Conservation (phyloP, 1,284 basidiomycete genomes). For the Acaromyces ingoldii region DNA sequence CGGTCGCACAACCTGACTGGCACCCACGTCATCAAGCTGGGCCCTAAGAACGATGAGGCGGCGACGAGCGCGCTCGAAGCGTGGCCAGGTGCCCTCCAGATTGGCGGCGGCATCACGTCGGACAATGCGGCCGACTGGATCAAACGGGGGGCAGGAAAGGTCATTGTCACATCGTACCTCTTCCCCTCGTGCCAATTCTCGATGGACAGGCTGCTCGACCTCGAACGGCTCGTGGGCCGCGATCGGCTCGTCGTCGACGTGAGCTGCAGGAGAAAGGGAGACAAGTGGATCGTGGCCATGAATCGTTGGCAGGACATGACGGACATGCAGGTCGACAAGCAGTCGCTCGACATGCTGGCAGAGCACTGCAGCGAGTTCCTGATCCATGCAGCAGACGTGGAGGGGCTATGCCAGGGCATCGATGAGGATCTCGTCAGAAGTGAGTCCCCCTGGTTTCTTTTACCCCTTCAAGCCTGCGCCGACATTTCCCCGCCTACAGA, state of each 20-base stretch:
- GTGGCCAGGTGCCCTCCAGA: constrained; percentile 79
- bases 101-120: constrained; percentile 86
- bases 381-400: constrained; percentile 95
- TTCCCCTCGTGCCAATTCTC: constrained; percentile 80
- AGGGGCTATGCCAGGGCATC: constrained; percentile 93
- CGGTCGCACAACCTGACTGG: constrained; percentile 66
- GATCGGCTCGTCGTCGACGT: constrained; percentile 91
- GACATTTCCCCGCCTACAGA: constrained; percentile 55
- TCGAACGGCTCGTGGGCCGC: constrained; percentile 70
- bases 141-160: constrained; percentile 84
- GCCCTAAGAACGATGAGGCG: constrained; percentile 76
- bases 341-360: constrained; percentile 13
- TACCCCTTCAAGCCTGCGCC: neutral
- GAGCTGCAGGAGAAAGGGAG: constrained; percentile 75
- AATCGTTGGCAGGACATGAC: constrained; percentile 98
- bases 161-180: constrained; percentile 92
- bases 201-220: constrained; percentile 63
- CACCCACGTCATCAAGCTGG: constrained; percentile 95
- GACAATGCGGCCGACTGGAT: constrained; percentile 81
- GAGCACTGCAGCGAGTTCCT: constrained; percentile 86
- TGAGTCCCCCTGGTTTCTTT: constrained; percentile 52
- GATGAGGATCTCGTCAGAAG: constrained; percentile 82
- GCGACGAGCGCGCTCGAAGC: constrained; percentile 73
- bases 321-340: constrained; percentile 74
- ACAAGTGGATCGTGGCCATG: constrained; percentile 92